Base-by-base conservation (phyloP, 352 stramenopile genomes). In the Pythium sukuiense region DNA sequence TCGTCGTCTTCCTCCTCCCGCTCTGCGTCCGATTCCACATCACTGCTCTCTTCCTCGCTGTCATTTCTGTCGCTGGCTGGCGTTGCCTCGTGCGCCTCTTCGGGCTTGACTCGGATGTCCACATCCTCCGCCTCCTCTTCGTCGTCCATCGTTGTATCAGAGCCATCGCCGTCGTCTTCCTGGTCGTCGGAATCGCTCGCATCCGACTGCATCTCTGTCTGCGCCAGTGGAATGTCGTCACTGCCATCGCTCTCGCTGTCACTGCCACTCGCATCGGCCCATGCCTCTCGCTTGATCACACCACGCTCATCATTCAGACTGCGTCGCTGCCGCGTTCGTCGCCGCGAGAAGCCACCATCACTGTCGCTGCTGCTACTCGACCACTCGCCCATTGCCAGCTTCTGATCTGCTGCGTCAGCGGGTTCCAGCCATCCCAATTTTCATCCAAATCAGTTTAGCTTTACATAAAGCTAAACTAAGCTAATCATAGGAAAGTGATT, bases 161-260 rank as follows among this genome's bases (percentile, higher is more conserved):
- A 35, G n/a, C 62, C 29, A 6, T 12, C 43, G 9, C 27, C 54
- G 2, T 37, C 27, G 13, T 13, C 5, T 26, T 43, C 60, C 9
- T 60, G 63, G 30, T n/a, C 49, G 16, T 48, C 41, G n/a, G 54
- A 63, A 18, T 63, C 52, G 2, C 6, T 57, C 7, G 48, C 20
- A 7, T 33, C 32, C 1, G 26, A 45, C n/a, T 33, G 37, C 27
- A 58, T 37, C 9, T 67, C 59, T 1, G 41, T 49, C 39, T 67
- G 60, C 20, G 66, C 59, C 32, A 72, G 37, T 30, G 53, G 55
- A 18, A 68, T 20, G 11, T 54, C 56, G 1, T 67, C 59, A 20
- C 55, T 63, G 7, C 62, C 53, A 41, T 69, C 70, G 20, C 39
- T 70, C 41, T 55, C 49, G 20, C 59, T 65, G 12, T 57, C 57